These are phyloP conservation scores for Vaccinium corymbosum DNA, from an alignment of 148 eudicot species.

Conservation along the genomic window DNA sequence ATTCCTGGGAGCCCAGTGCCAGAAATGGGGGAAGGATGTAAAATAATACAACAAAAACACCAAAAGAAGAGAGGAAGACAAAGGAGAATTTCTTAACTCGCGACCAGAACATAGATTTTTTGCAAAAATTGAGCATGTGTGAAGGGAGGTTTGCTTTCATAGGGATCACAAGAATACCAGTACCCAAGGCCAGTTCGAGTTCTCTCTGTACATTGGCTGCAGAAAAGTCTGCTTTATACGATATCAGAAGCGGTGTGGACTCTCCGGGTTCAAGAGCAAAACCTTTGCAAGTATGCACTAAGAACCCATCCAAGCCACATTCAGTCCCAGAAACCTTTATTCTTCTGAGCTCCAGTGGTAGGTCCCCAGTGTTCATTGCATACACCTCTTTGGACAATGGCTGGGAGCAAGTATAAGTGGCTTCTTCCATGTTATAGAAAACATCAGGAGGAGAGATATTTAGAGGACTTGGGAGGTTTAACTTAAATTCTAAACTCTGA, in stretches of 20 bases:
- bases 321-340: constrained; percentile 68
- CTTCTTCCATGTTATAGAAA: constrained; percentile 18
- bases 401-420: constrained; percentile 35
- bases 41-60: constrained; percentile 33
- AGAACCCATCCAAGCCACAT: constrained; percentile 75
- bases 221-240: constrained; percentile 63
- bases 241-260: constrained; percentile 49
- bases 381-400: constrained; percentile 52
- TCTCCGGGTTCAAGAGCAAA: constrained; percentile 75
- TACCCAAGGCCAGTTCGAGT: constrained; percentile 62
- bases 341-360: constrained; percentile 49
- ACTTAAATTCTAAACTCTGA: constrained; percentile 55
- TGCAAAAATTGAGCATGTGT: constrained; percentile 36
- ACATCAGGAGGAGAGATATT: constrained; percentile 38
- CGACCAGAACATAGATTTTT: constrained; percentile 48
- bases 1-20: constrained; percentile 27
- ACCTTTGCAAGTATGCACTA: constrained; percentile 56
- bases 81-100: constrained; percentile 34
- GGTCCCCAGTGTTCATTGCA: constrained; percentile 69
- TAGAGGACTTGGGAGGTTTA: constrained; percentile 33
- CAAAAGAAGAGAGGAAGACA: constrained; percentile 30
- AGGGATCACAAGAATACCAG: constrained; percentile 71
- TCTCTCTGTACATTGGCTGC: constrained; percentile 48
- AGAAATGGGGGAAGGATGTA: constrained; percentile 31
- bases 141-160: constrained; percentile 68